These are phyloP conservation scores for Neckera pumila DNA, from an alignment of 225 moss, liverwort and hornwort species.

Conservation along the genomic window DNA sequence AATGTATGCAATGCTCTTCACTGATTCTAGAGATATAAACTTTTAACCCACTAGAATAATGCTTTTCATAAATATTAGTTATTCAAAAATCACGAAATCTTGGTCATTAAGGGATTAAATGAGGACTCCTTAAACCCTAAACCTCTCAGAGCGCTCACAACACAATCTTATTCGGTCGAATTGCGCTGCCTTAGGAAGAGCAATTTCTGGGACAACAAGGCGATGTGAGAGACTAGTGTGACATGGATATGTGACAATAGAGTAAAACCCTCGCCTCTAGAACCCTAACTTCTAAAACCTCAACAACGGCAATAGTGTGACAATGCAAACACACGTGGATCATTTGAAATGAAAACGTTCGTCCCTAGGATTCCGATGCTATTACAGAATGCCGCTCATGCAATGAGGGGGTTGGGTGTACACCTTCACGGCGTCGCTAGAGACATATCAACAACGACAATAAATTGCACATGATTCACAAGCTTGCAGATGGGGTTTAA, in stretches of 20 bases:
- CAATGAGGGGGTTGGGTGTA: background rate
- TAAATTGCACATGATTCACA: background rate
- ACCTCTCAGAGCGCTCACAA: background rate
- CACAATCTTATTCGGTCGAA: background rate
- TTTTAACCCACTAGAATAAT: background rate
- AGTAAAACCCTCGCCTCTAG: background rate
- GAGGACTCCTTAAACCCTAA: constrained; percentile 18
- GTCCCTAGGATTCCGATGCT: background rate
- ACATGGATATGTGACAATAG: background rate
- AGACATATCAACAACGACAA: background rate
- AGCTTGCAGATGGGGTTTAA: background rate
- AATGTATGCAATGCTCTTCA: background rate
- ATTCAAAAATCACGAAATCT: background rate
- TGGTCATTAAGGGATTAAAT: background rate
- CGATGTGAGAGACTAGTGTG: background rate
- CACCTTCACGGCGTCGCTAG: background rate
- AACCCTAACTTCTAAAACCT: background rate
- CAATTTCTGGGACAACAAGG: background rate
- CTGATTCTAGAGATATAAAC: background rate
- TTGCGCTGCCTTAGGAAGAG: background rate
- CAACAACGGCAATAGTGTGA: background rate
- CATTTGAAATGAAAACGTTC: background rate
- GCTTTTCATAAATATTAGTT: background rate
- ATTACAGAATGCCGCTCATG: background rate
- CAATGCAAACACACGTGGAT: background rate